Evolutionary conservation across 129 eudicot genomes (phyloP), one percentile per base, ranked within the genome.

Genomic region (Silybum marianum): DNA sequence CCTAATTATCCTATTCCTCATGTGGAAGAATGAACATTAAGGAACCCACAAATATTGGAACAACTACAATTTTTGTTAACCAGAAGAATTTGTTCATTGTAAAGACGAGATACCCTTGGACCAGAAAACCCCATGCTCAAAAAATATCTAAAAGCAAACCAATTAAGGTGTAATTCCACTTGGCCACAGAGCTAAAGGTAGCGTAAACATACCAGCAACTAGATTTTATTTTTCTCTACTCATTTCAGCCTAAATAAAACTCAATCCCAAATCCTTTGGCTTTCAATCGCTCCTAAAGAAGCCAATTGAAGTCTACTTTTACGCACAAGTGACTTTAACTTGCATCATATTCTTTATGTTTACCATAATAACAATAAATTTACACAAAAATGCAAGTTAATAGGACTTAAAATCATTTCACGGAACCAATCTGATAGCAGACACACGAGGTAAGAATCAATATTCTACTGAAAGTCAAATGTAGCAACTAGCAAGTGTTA

Each of bases 181-280:
- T 58, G 79, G 46, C 19, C 12, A n/a, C 70, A 12, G 46, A n/a
- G 48, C 69, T 32, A 54, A 58, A 11, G 30, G 11, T 28, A 75
- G 69, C 34, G 68, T 58, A 13, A 60, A 21, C 54, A 60, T 25
- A 32, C 32, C 34, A 60, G 80, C 71, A n/a, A 62, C 28, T 21
- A 9, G 26, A 22, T 0, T 23, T 65, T 22, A 65, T 9, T 19
- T 7, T 65, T 65, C 71, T 60, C 71, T 21, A 32, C 66, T 6
- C 66, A 18, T 58, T 58, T 58, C 80, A 62, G 72, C 80, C 72
- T 21, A 76, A 54, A 75, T 74, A 18, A 30, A 54, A 75, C 79
- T 26, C 26, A 16, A 2, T 25, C 68, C 63, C 10, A 28, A 58
- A 54, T 75, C 79, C 51, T 48, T 75, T 51, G 7, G 13, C 40